phyloP scores from a whole-genome alignment of 306 rosid genomes.

The Vigna nakashimae region DNA sequence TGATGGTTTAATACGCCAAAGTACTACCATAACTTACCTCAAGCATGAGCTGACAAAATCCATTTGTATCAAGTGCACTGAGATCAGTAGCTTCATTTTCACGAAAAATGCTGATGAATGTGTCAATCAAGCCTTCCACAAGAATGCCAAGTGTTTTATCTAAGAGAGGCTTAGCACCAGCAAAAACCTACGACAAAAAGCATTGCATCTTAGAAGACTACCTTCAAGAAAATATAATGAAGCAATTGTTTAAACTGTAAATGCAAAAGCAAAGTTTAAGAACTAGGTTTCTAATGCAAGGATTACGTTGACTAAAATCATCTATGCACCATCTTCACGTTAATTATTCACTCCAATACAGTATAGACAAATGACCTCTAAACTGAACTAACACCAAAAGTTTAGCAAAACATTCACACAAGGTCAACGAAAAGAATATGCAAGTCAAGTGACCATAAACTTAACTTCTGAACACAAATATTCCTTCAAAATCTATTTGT shows the following conservation, averaged over 20 bases:
- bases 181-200: constrained; percentile 71
- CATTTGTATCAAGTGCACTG: constrained; percentile 79
- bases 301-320: constrained; percentile 17
- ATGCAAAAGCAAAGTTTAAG: constrained; percentile 3
- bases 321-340: neutral
- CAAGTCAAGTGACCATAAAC: neutral
- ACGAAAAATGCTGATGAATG: constrained; percentile 86
- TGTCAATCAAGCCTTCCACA: constrained; percentile 96
- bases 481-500: constrained; percentile 37
- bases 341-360: constrained; percentile 12
- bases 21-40: constrained; percentile 67
- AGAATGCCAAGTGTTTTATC: constrained; percentile 98
- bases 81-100: constrained; percentile 79
- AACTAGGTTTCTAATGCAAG: constrained; percentile 9
- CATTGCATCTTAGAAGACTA: constrained; percentile 39
- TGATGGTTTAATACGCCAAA: constrained; percentile 12
- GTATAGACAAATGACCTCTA: constrained; percentile 2
- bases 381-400: neutral
- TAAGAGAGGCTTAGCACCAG: constrained; percentile 92
- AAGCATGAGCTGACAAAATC: constrained; percentile 97
- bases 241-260: constrained; percentile 19
- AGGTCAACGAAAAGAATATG: neutral
- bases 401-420: constrained; percentile 15
- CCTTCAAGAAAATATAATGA: constrained; percentile 25
- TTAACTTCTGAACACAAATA: constrained; percentile 12